Base-by-base conservation (phyloP, 352 stramenopile species). In the Pythium guiyangense region DNA sequence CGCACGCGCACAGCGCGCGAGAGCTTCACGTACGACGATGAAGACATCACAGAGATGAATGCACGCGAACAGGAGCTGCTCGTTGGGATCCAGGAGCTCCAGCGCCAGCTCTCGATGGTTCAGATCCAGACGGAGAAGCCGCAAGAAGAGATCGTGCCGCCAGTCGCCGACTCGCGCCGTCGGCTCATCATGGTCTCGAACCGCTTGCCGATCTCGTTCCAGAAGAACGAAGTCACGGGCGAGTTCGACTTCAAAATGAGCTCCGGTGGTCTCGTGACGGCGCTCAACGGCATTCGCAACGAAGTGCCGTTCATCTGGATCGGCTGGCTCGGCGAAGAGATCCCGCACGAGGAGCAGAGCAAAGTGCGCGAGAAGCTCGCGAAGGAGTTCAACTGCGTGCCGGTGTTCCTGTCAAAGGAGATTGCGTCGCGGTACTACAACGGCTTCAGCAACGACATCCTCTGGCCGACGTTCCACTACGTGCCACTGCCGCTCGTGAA, bases 391-490 rank as follows among this genome's bases (percentile, higher is more conserved):
- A 94, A 93, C 48, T 96, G 86, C 62, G 72, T 95, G 25, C 89
- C 89, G 0, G 86, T 97, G 29, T 97, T 96, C 62, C 57, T 97
- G 31, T 87, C 84, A 11, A 88, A 94, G 44, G 84, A 96, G 64
- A 81, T 96, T 27, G 84, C 88, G n/a, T 72, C 80, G 44, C 80
- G 86, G 14, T 96, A 96, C 70, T 97, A 97, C 69, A 97, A 96
- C 62, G 89, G 90, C 48, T 96, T 97, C 54, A 94, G 83, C 69
- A 96, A 96, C 63, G 86, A 96, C 59, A 91, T 96, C 53, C 58
- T 97, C 29, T 97, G 89, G 89, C 87, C 89, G 15, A 90, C 91
- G 25, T 96, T 97, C 67, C 89, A 97, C 67, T 97, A 97, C 58
- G 86, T 96, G 39, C 84, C 87, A 43, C 57, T 97, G 57, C 87